Percentiles rank a stretch among this genome's conserved stretches.
These are phyloP conservation scores for Pyrrhoderma noxium DNA, from an alignment of 1,284 basidiomycete species.

Conservation along the genomic window DNA sequence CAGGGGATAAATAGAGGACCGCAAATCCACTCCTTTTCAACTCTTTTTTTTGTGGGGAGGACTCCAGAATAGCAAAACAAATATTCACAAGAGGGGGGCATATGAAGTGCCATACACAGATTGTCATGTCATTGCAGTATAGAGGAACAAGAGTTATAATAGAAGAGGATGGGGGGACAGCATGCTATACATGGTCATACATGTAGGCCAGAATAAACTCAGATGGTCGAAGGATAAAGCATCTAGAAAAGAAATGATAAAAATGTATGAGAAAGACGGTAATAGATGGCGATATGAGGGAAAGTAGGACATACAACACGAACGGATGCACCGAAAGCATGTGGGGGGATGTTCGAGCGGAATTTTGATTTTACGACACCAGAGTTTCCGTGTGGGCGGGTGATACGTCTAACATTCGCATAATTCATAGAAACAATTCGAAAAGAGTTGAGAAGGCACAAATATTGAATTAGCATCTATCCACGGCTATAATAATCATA, in stretches of 20 bases:
- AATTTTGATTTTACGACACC: slow-evolving; percentile 99
- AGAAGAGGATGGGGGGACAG: not conserved
- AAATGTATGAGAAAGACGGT: not conserved
- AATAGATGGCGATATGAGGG: slow-evolving; percentile 20
- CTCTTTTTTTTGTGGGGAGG: too few species aligned
- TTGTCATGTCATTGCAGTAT: slow-evolving; percentile 11
- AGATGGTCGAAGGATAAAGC: slow-evolving; percentile 50
- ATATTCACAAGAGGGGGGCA: not conserved
- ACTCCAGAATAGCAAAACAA: not conserved
- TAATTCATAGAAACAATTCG: slow-evolving; percentile 1
- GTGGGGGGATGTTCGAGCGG: slow-evolving; percentile 92
- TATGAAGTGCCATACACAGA: slow-evolving; percentile 6
- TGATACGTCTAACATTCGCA: slow-evolving; percentile 49
- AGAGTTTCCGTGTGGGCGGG: slow-evolving; percentile 88
- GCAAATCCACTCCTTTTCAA: too few species aligned
- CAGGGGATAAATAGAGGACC: too few species aligned
- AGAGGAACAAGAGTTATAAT: slow-evolving; percentile 4
- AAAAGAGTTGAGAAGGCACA: slow-evolving; percentile 1
- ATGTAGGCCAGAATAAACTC: slow-evolving; percentile 29
- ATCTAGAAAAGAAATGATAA: slow-evolving; percentile 30
- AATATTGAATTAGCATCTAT: too few species aligned
- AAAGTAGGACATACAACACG: slow-evolving; percentile 68
- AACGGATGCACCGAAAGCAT: slow-evolving; percentile 90
- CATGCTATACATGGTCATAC: slow-evolving; percentile 7
- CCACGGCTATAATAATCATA: too few species aligned